Evolutionary conservation across 305 asterid species (phyloP).

Genomic region (Solanum hybrid): DNA sequence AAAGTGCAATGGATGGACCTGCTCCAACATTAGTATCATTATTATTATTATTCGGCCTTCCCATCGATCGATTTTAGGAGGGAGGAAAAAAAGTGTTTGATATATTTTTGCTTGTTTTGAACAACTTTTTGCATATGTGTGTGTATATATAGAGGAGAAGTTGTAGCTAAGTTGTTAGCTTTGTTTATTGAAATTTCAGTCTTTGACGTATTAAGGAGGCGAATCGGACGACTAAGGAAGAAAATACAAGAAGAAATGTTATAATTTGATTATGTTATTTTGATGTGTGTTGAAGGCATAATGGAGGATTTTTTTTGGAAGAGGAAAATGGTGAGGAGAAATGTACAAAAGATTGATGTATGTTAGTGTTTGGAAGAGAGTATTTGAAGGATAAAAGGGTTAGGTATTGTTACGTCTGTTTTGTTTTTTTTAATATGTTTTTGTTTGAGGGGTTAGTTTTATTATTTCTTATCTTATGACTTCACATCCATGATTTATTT

Average conservation of each 20-base stretch:
- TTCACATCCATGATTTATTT: too few relatives aligned
- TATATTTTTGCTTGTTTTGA: neutral
- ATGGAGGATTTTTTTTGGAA: neutral
- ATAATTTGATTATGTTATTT: neutral
- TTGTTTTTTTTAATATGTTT: neutral
- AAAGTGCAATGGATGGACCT: conserved; percentile 6
- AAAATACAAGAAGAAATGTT: conserved; percentile 5
- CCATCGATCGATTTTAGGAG: neutral
- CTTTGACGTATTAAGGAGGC: neutral
- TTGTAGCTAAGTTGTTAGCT: neutral
- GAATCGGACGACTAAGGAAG: neutral
- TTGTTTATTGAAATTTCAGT: neutral
- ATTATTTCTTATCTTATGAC: neutral
- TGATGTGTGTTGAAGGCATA: neutral
- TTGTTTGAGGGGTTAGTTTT: neutral
- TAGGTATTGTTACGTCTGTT: conserved; percentile 6
- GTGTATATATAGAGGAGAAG: neutral
- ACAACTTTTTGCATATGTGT: neutral
- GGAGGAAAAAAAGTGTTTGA: neutral
- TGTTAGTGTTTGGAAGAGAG: neutral
- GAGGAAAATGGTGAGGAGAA: neutral
- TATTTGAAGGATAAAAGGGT: conserved; percentile 6
- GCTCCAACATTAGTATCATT: neutral
- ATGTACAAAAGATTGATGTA: neutral
- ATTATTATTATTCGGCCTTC: neutral